Conservation (phyloP, 176 grass and related monocot species). For the Ensete glaucum region DNA sequence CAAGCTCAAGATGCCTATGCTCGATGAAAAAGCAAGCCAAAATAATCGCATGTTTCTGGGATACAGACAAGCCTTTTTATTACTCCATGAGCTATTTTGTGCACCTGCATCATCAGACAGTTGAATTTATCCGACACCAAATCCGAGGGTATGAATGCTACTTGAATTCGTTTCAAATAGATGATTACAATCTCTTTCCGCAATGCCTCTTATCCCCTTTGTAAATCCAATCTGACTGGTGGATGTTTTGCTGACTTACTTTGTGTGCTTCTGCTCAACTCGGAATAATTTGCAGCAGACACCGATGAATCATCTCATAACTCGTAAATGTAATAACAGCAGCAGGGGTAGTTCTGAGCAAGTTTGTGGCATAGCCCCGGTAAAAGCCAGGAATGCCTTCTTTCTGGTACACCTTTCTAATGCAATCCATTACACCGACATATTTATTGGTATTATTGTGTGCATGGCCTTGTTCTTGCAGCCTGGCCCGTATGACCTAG, state of each 20-base stretch:
- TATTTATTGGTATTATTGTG: constrained; percentile 36
- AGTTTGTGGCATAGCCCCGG: constrained; percentile 66
- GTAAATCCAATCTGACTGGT: neutral
- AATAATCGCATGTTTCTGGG: neutral
- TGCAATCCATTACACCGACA: constrained; percentile 49
- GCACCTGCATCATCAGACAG: neutral
- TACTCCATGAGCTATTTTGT: neutral
- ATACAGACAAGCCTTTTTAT: neutral
- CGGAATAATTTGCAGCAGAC: constrained; percentile 40
- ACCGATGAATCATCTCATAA: constrained; percentile 70
- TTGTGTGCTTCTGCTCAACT: neutral
- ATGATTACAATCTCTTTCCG: neutral
- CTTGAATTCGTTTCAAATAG: neutral
- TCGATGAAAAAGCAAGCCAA: neutral
- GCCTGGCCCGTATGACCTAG: constrained; percentile 69
- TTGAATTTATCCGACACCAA: neutral
- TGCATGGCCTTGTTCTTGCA: constrained; percentile 68
- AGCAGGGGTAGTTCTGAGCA: constrained; percentile 72
- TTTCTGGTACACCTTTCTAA: constrained; percentile 49
- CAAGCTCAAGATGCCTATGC: neutral
- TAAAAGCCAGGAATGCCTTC: constrained; percentile 71
- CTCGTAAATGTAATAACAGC: constrained; percentile 83
- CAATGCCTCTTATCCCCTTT: neutral
- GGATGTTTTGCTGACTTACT: neutral
- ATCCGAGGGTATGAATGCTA: neutral